These are phyloP conservation scores for Trichoderma lentiforme DNA, from an alignment of 2,329 filamentous ascomycete species.

Conservation along the genomic window DNA sequence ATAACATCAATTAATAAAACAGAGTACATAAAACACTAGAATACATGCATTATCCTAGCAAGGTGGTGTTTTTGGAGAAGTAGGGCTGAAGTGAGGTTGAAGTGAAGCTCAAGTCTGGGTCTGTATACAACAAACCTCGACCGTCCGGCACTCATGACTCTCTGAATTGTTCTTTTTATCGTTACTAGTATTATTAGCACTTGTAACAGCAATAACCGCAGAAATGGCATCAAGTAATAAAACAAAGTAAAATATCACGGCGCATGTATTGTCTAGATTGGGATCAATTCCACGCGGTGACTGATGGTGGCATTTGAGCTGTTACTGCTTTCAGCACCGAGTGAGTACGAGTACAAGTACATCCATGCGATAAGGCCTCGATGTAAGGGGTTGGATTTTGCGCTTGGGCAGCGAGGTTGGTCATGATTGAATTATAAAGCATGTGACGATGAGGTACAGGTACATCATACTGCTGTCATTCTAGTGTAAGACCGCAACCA, in stretches of 20 bases:
- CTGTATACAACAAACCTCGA: background rate
- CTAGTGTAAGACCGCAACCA: background rate
- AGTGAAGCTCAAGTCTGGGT: background rate
- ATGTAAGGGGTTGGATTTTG: background rate
- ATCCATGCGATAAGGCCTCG: background rate
- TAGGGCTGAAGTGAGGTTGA: background rate
- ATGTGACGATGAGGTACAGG: background rate
- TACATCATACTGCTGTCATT: background rate
- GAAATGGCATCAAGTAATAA: background rate
- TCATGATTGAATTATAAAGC: background rate
- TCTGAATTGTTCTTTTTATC: background rate
- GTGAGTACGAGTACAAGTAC: background rate
- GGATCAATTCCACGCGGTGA: background rate
- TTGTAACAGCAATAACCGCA: background rate
- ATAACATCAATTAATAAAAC: background rate
- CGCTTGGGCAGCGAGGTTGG: background rate
- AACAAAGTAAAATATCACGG: background rate
- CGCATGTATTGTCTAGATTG: too few relatives aligned
- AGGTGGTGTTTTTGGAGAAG: conserved; percentile 52
- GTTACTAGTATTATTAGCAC: background rate
- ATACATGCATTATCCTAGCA: conserved; percentile 36
- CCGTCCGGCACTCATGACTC: too few relatives aligned
- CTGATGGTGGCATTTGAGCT: background rate
- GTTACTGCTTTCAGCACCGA: background rate
- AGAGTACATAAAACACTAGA: too few relatives aligned